These are phyloP conservation scores for Heritiera littoralis DNA, from an alignment of 345 rosid species.

Conservation along the genomic window DNA sequence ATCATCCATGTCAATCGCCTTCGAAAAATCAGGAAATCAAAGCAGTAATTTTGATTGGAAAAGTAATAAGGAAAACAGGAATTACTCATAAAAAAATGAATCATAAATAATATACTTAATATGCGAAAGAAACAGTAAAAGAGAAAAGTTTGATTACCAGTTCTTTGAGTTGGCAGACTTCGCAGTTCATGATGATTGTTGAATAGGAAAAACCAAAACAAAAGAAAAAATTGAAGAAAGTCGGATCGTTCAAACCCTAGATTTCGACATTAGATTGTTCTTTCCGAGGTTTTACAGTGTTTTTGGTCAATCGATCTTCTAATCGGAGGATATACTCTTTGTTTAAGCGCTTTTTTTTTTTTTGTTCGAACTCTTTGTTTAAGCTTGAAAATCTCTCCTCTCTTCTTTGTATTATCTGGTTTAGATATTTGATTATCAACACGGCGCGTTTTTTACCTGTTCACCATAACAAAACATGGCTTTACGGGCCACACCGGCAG, in stretches of 20 bases:
- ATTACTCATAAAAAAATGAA: not conserved
- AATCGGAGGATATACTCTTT: not conserved
- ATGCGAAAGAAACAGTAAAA: constrained; percentile 10
- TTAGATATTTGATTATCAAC: too few species aligned
- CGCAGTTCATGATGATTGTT: constrained; percentile 67
- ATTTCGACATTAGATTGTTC: too few species aligned
- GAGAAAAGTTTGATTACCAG: constrained; percentile 47
- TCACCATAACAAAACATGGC: not conserved
- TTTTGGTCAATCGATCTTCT: not conserved
- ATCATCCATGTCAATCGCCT: not conserved
- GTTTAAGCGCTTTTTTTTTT: too few species aligned
- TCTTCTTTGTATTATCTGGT: not conserved
- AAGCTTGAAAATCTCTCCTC: not conserved
- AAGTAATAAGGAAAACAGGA: not conserved
- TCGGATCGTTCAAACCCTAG: not conserved
- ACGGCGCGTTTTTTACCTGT: not conserved
- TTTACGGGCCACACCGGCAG: not conserved
- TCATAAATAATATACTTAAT: not conserved
- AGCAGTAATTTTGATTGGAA: constrained; percentile 4
- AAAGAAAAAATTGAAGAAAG: not conserved
- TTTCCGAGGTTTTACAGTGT: not conserved
- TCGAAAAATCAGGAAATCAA: not conserved
- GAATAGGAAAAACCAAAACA: not conserved
- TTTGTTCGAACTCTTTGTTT: not conserved
- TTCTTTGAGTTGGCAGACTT: constrained; percentile 91